Conservation (phyloP, 2,329 filamentous ascomycete genomes). For the Talaromyces pinophilus region DNA sequence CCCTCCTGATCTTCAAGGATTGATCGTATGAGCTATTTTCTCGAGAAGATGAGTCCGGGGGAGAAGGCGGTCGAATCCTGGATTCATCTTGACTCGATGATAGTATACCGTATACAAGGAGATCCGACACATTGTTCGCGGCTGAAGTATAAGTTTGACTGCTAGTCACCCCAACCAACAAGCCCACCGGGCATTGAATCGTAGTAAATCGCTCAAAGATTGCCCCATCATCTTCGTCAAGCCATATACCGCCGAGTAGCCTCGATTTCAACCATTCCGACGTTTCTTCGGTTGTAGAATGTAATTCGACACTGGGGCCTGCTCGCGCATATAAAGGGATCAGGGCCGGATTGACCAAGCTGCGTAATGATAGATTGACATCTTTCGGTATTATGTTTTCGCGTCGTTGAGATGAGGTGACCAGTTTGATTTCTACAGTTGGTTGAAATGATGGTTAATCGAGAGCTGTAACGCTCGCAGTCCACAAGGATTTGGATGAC, state of each 20-base stretch:
- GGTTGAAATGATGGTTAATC: slow-evolving; percentile 5
- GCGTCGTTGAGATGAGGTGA: slow-evolving; percentile 37
- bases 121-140: slow-evolving; percentile 34
- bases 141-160: background rate
- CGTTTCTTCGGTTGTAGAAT: slow-evolving; percentile 35
- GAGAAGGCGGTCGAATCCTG: slow-evolving; percentile 37
- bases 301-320: slow-evolving; percentile 44
- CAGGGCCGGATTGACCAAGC: slow-evolving; percentile 44
- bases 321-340: slow-evolving; percentile 45
- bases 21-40: slow-evolving; percentile 24
- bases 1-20: slow-evolving; percentile 27
- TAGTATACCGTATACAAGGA: slow-evolving; percentile 44
- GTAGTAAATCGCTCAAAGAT: slow-evolving; percentile 27
- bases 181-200: slow-evolving; percentile 43
- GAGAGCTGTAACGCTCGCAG: background rate
- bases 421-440: slow-evolving; percentile 35
- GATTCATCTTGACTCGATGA: slow-evolving; percentile 30
- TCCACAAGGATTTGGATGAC: background rate
- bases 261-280: slow-evolving; percentile 44
- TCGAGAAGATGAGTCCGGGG: slow-evolving; percentile 37
- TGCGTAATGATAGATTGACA: slow-evolving; percentile 35
- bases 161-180: slow-evolving; percentile 33
- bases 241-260: slow-evolving; percentile 38
- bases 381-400: slow-evolving; percentile 39
- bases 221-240: slow-evolving; percentile 36